Evolutionary conservation across 1,139 yeast species (phyloP).

Genomic region (Scheffersomyces cryptocercus): DNA sequence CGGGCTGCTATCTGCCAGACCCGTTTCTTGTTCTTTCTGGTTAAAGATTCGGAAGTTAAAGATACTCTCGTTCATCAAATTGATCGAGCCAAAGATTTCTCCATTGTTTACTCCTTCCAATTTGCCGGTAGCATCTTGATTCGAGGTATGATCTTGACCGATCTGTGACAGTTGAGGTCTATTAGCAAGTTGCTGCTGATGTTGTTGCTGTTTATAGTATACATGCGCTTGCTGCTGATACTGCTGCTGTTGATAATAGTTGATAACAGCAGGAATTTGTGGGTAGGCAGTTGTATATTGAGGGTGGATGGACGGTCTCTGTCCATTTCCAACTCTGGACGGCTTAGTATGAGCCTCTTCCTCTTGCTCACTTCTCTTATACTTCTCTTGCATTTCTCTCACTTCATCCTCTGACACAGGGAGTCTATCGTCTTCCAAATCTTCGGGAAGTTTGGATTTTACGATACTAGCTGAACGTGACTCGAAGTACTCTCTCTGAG

Average conservation of each 20-base stretch:
- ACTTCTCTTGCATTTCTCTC: constrained; percentile 40
- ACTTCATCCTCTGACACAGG: constrained; percentile 41
- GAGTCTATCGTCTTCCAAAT: constrained; percentile 34
- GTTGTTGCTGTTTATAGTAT: not conserved
- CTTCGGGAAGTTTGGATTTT: constrained; percentile 8
- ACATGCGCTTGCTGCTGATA: constrained; percentile 1
- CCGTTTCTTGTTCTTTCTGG: constrained; percentile 12
- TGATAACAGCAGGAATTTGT: not conserved
- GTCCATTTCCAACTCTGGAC: not conserved
- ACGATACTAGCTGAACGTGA: constrained; percentile 8
- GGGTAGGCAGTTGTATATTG: not conserved
- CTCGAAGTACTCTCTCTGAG: constrained; percentile 50
- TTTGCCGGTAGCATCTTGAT: not conserved
- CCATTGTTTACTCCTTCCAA: constrained; percentile 16
- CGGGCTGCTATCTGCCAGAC: constrained; percentile 8
- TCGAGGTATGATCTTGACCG: not conserved
- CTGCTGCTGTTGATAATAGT: constrained; percentile 3
- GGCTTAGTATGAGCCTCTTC: constrained; percentile 6
- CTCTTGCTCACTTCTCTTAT: constrained; percentile 11
- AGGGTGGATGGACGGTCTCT: too few relatives aligned
- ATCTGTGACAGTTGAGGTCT: not conserved
- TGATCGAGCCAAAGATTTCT: constrained; percentile 44
- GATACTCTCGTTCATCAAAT: constrained; percentile 44
- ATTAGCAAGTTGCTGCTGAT: not conserved
- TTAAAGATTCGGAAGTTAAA: constrained; percentile 44